A percentile compares a stretch with the other conserved stretches of the same genome.
Evolutionary conservation across 352 stramenopile species (phyloP).

Genomic region (Achlya hypogyna): DNA sequence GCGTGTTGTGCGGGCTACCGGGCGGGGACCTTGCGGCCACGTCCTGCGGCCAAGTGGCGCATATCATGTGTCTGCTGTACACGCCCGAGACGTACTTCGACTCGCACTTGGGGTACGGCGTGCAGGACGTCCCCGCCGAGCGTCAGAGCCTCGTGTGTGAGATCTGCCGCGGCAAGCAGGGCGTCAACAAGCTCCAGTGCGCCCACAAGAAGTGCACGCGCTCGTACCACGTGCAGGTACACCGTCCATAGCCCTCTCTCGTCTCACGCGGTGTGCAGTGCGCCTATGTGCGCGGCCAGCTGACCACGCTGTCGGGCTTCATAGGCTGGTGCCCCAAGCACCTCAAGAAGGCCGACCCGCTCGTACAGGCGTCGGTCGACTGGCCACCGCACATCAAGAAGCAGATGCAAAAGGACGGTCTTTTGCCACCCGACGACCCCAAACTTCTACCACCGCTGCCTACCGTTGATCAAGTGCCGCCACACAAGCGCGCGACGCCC

Average conservation of each 20-base stretch:
- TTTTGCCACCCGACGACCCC: background rate
- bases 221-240: conserved; percentile 47
- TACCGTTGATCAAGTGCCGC: background rate
- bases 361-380: conserved; percentile 37
- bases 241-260: background rate
- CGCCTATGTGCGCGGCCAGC: conserved; percentile 56
- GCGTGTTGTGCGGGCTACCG: conserved; percentile 58
- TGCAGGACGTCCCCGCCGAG: conserved; percentile 43
- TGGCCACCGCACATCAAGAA: conserved; percentile 54
- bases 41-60: conserved; percentile 44
- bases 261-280: conserved; percentile 24
- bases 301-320: conserved; percentile 57
- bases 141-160: conserved; percentile 42
- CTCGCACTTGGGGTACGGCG: conserved; percentile 47
- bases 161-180: conserved; percentile 50
- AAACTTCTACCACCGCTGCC: background rate
- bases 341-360: conserved; percentile 59
- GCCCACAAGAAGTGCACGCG: conserved; percentile 48
- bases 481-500: background rate
- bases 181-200: conserved; percentile 78
- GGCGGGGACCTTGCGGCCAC: conserved; percentile 71
- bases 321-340: conserved; percentile 68
- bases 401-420: background rate
- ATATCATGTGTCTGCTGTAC: conserved; percentile 76
- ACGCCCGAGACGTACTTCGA: conserved; percentile 79